Conservation (phyloP, 2,329 filamentous ascomycete genomes). For the Penicillium verrucosum region DNA sequence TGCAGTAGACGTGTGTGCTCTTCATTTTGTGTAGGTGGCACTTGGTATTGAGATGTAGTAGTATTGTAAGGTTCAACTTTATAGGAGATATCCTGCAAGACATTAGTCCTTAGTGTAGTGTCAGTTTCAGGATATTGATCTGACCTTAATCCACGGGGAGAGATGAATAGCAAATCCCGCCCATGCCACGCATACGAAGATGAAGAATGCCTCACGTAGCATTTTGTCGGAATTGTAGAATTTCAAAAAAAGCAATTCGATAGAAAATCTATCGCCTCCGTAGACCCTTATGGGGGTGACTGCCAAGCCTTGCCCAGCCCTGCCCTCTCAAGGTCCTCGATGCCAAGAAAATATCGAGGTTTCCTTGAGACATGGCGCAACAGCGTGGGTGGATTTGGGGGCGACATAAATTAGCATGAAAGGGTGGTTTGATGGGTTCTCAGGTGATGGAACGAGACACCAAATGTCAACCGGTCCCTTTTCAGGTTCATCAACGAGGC, state of each 20-base stretch:
- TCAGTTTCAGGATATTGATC: background rate
- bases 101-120: background rate
- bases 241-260: background rate
- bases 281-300: background rate
- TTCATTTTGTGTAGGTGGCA: background rate
- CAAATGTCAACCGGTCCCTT: background rate
- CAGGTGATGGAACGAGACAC: too few relatives aligned
- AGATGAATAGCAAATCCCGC: background rate
- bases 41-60: background rate
- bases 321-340: slow-evolving; percentile 5
- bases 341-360: background rate
- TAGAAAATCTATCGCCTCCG: background rate
- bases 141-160: background rate
- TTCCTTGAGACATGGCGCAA: background rate
- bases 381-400: background rate
- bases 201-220: background rate
- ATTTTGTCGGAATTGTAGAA: background rate
- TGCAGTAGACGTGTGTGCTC: slow-evolving; percentile 17
- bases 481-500: too few relatives aligned
- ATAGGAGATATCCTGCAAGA: background rate
- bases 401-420: background rate
- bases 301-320: background rate
- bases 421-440: background rate
- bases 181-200: background rate
- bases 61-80: background rate